Base-by-base conservation (phyloP, 768 basidiomycete genomes). In the Podaxis sp. region DNA sequence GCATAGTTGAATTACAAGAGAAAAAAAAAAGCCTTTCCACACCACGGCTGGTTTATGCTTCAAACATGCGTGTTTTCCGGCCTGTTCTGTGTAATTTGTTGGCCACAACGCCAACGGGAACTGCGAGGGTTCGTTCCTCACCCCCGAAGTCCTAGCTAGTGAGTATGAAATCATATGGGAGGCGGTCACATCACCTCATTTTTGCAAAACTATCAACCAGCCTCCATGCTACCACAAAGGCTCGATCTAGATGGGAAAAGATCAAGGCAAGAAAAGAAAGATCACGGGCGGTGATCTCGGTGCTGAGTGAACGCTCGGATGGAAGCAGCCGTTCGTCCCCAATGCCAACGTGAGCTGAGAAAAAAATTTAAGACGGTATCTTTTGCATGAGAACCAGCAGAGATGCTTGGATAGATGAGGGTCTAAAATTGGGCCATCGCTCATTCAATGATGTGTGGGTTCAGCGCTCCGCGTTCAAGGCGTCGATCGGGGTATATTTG, bases 1-100 rank as follows among this genome's bases (percentile, higher is more conserved):
- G 76, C 38, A 81, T 85, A 67, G 77, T 71, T n/a, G 67, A 67
- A 36, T 66, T 63, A 14, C 78, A 82, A 62, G 83, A 85, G 4
- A 69, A 67, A 80, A 63, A 73, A 5, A 80, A 63, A 64, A 6
- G 82, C 66, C 70, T 69, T 63, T 81, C 28, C 23, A 79, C 76
- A 18, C 6, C 18, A 16, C 18, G 11, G 42, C 18, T 44, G 18
- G 42, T 44, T 44, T 44, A 16, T 44, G 7, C 7, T 3, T 7
- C 14, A 18, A 18, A 18, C 5, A 9, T 32, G 32, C 7, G 6
- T 40, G 38, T 40, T 44, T 18, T 44, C 42, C 16, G 18, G 42
- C n/a, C 6, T 44, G 7, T 7, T 44, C 42, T 44, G n/a, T 21
- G 42, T 2, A 5, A 21, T 44, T 18, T 44, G n/a, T 18, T 18